Conservation (phyloP, 179 eudicot genomes). For the Silene coronaria region DNA sequence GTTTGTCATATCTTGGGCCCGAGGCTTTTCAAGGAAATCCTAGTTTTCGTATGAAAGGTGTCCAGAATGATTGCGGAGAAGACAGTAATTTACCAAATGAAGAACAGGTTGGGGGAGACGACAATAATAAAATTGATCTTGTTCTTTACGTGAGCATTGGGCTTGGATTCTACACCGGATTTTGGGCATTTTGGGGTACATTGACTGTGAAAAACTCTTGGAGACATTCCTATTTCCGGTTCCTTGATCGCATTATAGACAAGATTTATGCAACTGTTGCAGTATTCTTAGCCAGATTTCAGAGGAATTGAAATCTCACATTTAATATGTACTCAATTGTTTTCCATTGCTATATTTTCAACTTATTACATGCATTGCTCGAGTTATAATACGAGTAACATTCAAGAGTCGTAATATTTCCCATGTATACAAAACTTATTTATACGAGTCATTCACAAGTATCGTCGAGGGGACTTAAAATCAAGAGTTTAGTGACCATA, state of each 20-base stretch:
- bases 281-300: not conserved
- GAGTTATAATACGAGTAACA: too few species aligned
- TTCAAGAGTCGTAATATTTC: too few species aligned
- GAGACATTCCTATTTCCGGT: conserved; percentile 18
- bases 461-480: too few species aligned
- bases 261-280: conserved; percentile 13
- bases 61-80: not conserved
- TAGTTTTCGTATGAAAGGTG: conserved; percentile 1
- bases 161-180: conserved; percentile 15
- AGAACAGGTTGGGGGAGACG: not conserved
- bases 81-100: not conserved
- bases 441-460: too few species aligned
- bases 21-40: conserved; percentile 15
- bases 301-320: not conserved
- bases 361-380: not conserved
- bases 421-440: too few species aligned
- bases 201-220: conserved; percentile 10
- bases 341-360: too few species aligned
- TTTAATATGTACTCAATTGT: not conserved
- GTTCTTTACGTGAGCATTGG: conserved; percentile 20
- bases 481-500: too few species aligned
- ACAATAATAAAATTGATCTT: not conserved
- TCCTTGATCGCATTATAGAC: conserved; percentile 10
- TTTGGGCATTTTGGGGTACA: conserved; percentile 19
- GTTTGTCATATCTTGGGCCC: not conserved